Base-by-base conservation (phyloP, 352 stramenopile species). In the Chrysophaeum taylorii region DNA sequence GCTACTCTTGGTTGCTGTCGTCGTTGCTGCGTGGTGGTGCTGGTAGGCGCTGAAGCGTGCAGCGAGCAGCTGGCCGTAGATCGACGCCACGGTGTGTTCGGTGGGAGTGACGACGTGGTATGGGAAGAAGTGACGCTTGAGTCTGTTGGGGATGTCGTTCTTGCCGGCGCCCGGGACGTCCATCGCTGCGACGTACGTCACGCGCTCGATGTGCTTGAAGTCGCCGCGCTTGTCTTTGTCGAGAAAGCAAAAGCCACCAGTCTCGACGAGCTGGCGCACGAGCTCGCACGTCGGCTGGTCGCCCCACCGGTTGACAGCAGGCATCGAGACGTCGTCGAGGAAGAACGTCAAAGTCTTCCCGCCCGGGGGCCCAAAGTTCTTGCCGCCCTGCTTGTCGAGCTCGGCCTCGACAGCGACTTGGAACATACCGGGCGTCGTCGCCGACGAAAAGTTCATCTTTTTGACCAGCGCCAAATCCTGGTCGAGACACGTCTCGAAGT, bases 251-350 rank as follows among this genome's bases (percentile, higher is more conserved):
- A 96, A 94, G 0, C 90, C 89, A 15, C 79, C 91, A 16, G 89
- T 79, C 62, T 96, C 89, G 45, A 95, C 92, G 72, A 95, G 89
- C 84, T 96, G 92, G 36, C 90, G 89, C 39, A 95, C 89, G 64
- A 95, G 89, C 74, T 96, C 90, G 0, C 95, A 82, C 12, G 90
- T 96, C 41, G 90, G 89, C 76, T 96, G 90, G 67, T 95, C 89
- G 0, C 89, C 90, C 89, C 89, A 96, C 9, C 86, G 85, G 57
- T 96, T 96, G 25, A 95, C 87, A 33, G 94, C 82, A 9, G 89
- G 89, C 89, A 95, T 95, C 71, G 82, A 61, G 15, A 95, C 74
- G 83, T 95, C 89, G 74, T 95, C 89, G 0, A 95, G 69, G 66
- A 95, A 95, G 2, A 95, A 82, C 7, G 84, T 89, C 87, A 94